Base-by-base conservation (phyloP, 2,329 filamentous ascomycete species). In the Zymoseptoria passerinii region DNA sequence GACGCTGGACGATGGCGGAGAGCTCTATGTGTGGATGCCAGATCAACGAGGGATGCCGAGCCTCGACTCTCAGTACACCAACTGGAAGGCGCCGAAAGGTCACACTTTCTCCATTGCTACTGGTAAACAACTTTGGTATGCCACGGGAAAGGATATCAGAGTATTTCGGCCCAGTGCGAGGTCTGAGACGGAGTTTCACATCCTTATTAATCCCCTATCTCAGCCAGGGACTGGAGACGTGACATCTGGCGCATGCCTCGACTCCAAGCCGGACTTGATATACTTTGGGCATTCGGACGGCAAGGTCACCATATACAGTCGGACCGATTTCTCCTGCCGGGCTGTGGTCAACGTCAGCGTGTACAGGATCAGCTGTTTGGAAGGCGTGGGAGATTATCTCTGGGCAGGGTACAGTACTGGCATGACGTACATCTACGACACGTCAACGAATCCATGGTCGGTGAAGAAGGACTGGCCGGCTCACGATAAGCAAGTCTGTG, bases 401-500 rank as follows among this genome's bases (percentile, higher is more conserved):
- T 99, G 94, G 94, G 90, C 91, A 28, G 92, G 87, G 2, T 97
- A 92, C 76, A 96, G 92, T 72, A 96, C 89, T 0, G 94, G 94
- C 16, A 95, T 88, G 81, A 85, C 96, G 29, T 94, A 90, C 68
- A 88, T 97, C 7, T 99, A 96, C 73, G 92, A 99, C 72, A 88
- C 90, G 9, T 82, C 78, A 8, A 81, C 83, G 28, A 84, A 82
- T n/a, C 92, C 92, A 0, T 99, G 94, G 94, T 81, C 81, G 19
- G 84, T 95, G 27, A 86, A 89, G 75, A 99, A 99, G 72, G 92
- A 97, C 69, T 99, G 94, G 92, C 85, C 87, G 63, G 92, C 90
- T 2, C 94, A 97, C 70, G 86, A 90, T 6, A 88, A 67, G 58
- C 89, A 92, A 0, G 86, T 96, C 7, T 81, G 89, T 52, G 87